A percentile compares a stretch with the other conserved stretches of the same genome.
Conservation (phyloP, 495 filamentous ascomycete species). For the Penicillium paxilli region DNA sequence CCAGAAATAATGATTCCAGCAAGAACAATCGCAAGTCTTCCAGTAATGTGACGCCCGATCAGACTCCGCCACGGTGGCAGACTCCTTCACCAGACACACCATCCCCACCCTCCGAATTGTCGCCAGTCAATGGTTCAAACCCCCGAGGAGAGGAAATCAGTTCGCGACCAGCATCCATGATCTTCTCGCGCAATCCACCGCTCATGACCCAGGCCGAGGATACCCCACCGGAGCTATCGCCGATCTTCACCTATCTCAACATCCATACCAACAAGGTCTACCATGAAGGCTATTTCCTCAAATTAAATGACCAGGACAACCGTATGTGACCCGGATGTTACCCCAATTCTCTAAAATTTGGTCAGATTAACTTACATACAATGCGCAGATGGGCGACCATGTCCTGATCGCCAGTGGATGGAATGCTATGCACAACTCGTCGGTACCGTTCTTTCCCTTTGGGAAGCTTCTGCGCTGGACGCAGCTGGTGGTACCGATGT, state of each 20-base stretch:
- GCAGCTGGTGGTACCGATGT: slow-evolving; percentile 82
- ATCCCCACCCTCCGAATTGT: slow-evolving; percentile 30
- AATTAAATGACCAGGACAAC: slow-evolving; percentile 88
- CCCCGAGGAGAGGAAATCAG: slow-evolving; percentile 34
- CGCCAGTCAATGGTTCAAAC: slow-evolving; percentile 25
- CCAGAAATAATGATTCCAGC: slow-evolving; percentile 26
- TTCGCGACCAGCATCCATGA: slow-evolving; percentile 61
- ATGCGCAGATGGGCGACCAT: slow-evolving; percentile 75
- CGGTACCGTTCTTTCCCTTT: slow-evolving; percentile 90
- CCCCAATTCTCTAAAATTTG: neutral
- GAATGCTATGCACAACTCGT: slow-evolving; percentile 98
- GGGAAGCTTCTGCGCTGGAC: slow-evolving; percentile 94
- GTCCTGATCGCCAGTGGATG: slow-evolving; percentile 83
- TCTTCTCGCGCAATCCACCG: slow-evolving; percentile 84
- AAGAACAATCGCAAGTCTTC: slow-evolving; percentile 27
- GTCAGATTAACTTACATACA: slow-evolving; percentile 2
- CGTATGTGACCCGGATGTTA: slow-evolving; percentile 57
- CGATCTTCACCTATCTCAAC: slow-evolving; percentile 91
- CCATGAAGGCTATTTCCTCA: slow-evolving; percentile 96
- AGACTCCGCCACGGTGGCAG: slow-evolving; percentile 32
- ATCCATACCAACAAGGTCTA: slow-evolving; percentile 96
- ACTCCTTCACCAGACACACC: slow-evolving; percentile 41
- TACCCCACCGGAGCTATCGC: slow-evolving; percentile 88
- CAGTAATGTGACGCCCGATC: slow-evolving; percentile 20
- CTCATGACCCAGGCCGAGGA: slow-evolving; percentile 80